Conservation (phyloP, 306 rosid species). For the Rosa persica region DNA sequence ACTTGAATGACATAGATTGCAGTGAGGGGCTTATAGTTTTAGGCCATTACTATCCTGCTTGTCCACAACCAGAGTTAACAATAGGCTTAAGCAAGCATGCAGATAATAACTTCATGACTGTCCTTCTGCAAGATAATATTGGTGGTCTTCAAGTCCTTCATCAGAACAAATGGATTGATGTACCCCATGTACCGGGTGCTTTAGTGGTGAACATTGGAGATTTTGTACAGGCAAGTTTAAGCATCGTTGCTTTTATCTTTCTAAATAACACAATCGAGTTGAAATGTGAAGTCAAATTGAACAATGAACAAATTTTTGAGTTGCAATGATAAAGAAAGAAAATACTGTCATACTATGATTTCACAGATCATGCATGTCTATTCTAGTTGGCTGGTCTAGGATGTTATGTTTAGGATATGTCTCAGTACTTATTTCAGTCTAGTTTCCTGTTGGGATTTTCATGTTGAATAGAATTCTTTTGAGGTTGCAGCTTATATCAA, state of each 20-base stretch:
- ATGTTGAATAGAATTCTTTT: neutral
- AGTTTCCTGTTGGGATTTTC: neutral
- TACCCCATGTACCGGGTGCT: slow-evolving; percentile 15
- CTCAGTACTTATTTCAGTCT: neutral
- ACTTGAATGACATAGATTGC: slow-evolving; percentile 18
- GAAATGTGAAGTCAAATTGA: too few species aligned
- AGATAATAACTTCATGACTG: slow-evolving; percentile 40
- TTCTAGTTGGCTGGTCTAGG: neutral
- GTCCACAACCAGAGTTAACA: slow-evolving; percentile 26
- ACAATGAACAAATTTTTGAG: too few species aligned
- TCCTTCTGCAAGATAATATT: slow-evolving; percentile 49
- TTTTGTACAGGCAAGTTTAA: slow-evolving; percentile 16
- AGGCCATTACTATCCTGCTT: slow-evolving; percentile 22
- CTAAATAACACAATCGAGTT: neutral
- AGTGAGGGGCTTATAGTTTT: slow-evolving; percentile 14
- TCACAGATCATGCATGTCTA: neutral
- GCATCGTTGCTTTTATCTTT: neutral
- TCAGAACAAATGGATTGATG: slow-evolving; percentile 14
- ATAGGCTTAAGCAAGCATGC: slow-evolving; percentile 27
- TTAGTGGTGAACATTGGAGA: slow-evolving; percentile 17
- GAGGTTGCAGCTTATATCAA: slow-evolving; percentile 22
- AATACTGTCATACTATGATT: neutral
- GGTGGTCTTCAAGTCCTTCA: slow-evolving; percentile 57
- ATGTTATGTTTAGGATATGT: neutral
- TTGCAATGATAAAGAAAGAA: neutral